Base-by-base conservation (phyloP, 352 stramenopile genomes). In the Halophytophthora batemanensis region DNA sequence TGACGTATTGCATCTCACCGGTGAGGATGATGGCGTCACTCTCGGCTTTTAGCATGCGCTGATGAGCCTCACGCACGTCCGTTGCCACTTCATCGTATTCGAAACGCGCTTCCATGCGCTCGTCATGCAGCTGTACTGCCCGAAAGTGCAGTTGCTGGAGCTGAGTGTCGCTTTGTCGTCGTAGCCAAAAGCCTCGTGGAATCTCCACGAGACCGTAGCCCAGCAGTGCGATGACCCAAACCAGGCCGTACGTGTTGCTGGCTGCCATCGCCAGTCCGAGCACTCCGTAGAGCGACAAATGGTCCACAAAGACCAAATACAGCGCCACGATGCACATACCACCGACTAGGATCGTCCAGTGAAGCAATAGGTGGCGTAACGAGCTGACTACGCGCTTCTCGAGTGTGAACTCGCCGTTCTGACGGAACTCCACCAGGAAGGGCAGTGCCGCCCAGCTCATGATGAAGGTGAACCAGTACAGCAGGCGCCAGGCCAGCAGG, bases 391-490 rank as follows among this genome's bases (percentile, higher is more conserved):
- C 13, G 1, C 70, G 66, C 19, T 69, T 56, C 15, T 74, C 52
- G 10, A 77, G 31, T 17, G 57, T 49, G 52, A 90, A 88, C 61
- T 87, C 77, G 17, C 80, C 80, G 50, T 73, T 82, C 41, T 82
- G 75, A 3, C 60, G 50, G 45, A 78, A 82, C 61, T 90, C 80
- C 37, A 69, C 61, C 15, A 88, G 57, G n/a, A 87, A 64, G 2
- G 80, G 80, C 28, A 90, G 59, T 23, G 74, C 52, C 29, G 82
- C 29, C 77, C 80, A 90, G 41, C 75, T 82, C 41, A 90, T 59
- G 28, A 66, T 5, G 48, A 90, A 88, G 36, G 77, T 85, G 17
- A 66, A 22, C 75, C 77, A 90, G 50, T 90, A 90, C 7, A 90
- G 50, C 43, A 69, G 33, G 53, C 79, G 63, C 80, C 80, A 91